Evolutionary conservation across 2,329 filamentous ascomycete species (phyloP), one percentile per base, ranked within the genome.

Genomic region (Colletotrichum sp.): DNA sequence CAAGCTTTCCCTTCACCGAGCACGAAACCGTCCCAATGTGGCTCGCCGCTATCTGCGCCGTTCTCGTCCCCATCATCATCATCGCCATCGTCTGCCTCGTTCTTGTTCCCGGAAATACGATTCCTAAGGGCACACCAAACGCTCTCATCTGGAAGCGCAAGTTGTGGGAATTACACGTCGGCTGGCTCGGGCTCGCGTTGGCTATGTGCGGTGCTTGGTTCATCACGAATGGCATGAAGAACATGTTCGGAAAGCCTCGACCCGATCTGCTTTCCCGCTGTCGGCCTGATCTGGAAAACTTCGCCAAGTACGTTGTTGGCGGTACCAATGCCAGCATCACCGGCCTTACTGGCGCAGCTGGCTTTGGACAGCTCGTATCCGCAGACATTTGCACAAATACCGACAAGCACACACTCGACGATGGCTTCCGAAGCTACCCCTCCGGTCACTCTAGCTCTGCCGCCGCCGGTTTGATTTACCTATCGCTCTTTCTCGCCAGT

Each of bases 101-200:
- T 75, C 88, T 96, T 78, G 92, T 97, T 1, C 95, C 95, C 2
- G 95, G 94, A 5, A 89, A 91, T 7, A 93, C 92, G 2, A 92
- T 93, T 1, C 89, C 91, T 18, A 87, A 87, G 56, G 88, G 89
- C 24, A 92, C 93, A 0, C 92, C 94, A 3, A 89, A 89, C 77
- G 84, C 89, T 5, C 85, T 95, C 69, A 88, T 96, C 59, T 96
- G 95, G 92, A 91, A 91, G 81, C 90, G 95, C 78, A 98, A 97
- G 85, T 83, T 98, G 2, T 98, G 96, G 96, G 96, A 98, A 83
- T 92, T 95, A 83, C 95, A 98, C 82, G 92, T 92, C 3, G 96
- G 95, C 74, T 95, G 94, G 92, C 91, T 98, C 80, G 96, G 96
- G 0, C 89, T 98, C 4, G 94, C 89, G 1, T 87, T 98, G 21